Evolutionary conservation across 495 filamentous ascomycete genomes (phyloP).

Genomic region (Recurvomyces mirabilis): DNA sequence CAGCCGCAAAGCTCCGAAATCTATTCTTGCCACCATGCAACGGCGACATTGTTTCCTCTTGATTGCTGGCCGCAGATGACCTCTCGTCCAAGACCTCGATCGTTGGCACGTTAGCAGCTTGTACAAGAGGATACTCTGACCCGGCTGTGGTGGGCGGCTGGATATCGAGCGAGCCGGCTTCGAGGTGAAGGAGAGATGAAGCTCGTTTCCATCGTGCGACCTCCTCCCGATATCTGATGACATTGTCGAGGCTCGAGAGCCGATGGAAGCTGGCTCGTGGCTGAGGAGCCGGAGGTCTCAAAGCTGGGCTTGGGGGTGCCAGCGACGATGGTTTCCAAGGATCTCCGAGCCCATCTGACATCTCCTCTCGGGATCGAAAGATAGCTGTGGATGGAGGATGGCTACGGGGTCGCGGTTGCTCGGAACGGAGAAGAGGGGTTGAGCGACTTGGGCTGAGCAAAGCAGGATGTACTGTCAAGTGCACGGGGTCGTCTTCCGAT

Average conservation of each 20-base stretch:
- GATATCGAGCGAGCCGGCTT: not conserved
- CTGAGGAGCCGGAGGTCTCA: not conserved
- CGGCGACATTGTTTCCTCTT: too few species aligned
- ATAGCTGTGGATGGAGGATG: not conserved
- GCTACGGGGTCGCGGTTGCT: not conserved
- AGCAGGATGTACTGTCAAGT: conserved; percentile 1
- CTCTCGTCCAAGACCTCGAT: too few species aligned
- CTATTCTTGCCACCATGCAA: not conserved
- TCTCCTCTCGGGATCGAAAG: not conserved
- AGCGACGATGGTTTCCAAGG: not conserved
- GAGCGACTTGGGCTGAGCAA: not conserved
- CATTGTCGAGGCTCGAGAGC: conserved; percentile 15
- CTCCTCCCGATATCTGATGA: conserved; percentile 17
- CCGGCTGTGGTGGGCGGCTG: too few species aligned
- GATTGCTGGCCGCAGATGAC: too few species aligned
- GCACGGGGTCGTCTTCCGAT: not conserved
- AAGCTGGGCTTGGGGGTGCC: not conserved
- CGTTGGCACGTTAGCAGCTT: too few species aligned
- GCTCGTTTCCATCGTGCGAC: conserved; percentile 12
- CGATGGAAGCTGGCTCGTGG: conserved; percentile 9
- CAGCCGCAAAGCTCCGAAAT: conserved; percentile 2
- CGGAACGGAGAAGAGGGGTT: not conserved
- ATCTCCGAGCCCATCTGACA: not conserved
- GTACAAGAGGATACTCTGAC: too few species aligned
- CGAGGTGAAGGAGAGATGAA: conserved; percentile 5